Base-by-base conservation (phyloP, 2,329 filamentous ascomycete genomes). In the Aureobasidium sp. region DNA sequence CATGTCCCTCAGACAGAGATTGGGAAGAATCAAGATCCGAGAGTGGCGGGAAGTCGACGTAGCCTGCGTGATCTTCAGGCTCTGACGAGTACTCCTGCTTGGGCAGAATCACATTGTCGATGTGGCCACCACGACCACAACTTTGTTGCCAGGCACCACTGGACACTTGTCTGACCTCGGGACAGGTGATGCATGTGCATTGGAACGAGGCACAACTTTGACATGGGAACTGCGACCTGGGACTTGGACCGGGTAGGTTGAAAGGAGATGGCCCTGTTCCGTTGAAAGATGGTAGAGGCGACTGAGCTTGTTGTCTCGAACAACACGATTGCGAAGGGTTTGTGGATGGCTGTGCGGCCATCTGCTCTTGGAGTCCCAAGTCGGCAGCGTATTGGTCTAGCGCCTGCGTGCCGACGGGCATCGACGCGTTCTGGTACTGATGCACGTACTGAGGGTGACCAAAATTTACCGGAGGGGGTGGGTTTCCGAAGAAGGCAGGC, bases 91-190 rank as follows among this genome's bases (percentile, higher is more conserved):
- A 37, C 22, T 52, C 49, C 8, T 37, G 49, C 20, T 52, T 29
- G 60, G 60, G 34, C 61, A 51, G 9, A 31, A 49, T 29, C 31
- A 47, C 20, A n/a, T n/a, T 57, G 12, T 34, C 53, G 29, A 44
- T 29, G n/a, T 65, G 62, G 39, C 64, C 62, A n/a, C 37, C 52
- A 17, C 64, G 47, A 17, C 62, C 62, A 36, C 64, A 65, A 14
- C 39, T 49, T 22, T 60, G 62, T 31, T 25, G 20, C 64, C 64
- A 65, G 1, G 64, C 64, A 22, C 64, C 64, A 17, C 39, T 49
- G n/a, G 62, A 53, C 6, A 42, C 44, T 39, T 65, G 64, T 60
- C 63, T 64, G 22, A 61, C 59, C 20, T 63, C 63, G 5, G 64
- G 64, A 39, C 64, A 65, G 22, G 56, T 58, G 3, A 52, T 12